Base-by-base conservation (phyloP, 495 filamentous ascomycete genomes). In the Podospora fimiseda region DNA sequence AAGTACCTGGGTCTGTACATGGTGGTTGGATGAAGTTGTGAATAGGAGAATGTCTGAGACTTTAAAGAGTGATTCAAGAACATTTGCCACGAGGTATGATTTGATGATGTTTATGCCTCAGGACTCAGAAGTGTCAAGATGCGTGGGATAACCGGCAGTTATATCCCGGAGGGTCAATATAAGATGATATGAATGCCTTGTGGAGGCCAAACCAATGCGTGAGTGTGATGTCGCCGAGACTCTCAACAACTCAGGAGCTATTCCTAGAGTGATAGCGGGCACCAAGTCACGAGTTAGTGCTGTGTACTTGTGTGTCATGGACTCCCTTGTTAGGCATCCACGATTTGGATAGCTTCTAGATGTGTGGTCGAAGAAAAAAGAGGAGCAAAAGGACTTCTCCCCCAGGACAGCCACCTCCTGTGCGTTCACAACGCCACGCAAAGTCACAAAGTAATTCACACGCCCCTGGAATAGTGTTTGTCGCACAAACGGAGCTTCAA, bases 1-100 rank as follows among this genome's bases (percentile, higher is more conserved):
- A 50, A 60, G 45, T 67, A 47, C n/a, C 53, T 64, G 14, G 64
- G 62, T 43, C 53, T 44, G n/a, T 64, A 62, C 64, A 66, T 66
- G 52, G n/a, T 56, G 48, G 7, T n/a, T 19, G 22, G 18, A 15
- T 24, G 15, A 15, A 8, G 9, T 8, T n/a, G 39, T n/a, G 11
- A 14, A 42, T 16, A 16, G 15, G 20, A 42, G 39, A 14, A 49
- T 49, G 23, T 15, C n/a, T 33, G 16, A n/a, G n/a, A n/a, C n/a
- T n/a, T n/a, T n/a, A n/a, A n/a, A n/a, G n/a, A n/a, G n/a, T n/a
- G n/a, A n/a, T n/a, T n/a, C n/a, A n/a, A n/a, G n/a, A n/a, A n/a
- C n/a, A n/a, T n/a, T n/a, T n/a, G n/a, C n/a, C n/a, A n/a, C 27
- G 27, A 33, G 27, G 27, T 33, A 6, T 11, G 27, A 33, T 33